A percentile compares a stretch with the other conserved stretches of the same genome.
Evolutionary conservation across 2,329 filamentous ascomycete species (phyloP).

Genomic region (Byssoonygena ceratinophila): DNA sequence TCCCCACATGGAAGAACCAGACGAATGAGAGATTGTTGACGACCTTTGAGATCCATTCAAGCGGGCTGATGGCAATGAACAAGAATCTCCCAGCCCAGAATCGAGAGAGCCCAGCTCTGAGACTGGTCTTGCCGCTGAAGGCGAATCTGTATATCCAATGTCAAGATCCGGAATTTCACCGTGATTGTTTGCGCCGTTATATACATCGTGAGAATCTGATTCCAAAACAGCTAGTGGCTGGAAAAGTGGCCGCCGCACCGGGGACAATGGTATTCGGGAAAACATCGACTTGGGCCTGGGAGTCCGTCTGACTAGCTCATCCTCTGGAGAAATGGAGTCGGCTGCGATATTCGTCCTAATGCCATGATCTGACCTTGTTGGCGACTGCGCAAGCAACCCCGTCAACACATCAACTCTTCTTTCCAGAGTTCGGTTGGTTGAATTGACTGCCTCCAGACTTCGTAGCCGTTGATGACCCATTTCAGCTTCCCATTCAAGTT

Average conservation of each 20-base stretch:
- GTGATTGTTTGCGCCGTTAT: background rate
- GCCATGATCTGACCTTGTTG: constrained; percentile 15
- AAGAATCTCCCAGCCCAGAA: constrained; percentile 19
- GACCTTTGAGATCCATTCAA: constrained; percentile 21
- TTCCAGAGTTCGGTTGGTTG: constrained; percentile 27
- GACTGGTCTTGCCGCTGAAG: constrained; percentile 6
- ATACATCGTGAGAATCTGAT: background rate
- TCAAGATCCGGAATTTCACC: constrained; percentile 11
- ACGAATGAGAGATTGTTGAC: constrained; percentile 22
- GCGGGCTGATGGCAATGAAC: constrained; percentile 14
- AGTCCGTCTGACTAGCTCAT: constrained; percentile 15
- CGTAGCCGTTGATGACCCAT: constrained; percentile 26
- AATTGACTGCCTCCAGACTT: constrained; percentile 25
- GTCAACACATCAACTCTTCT: constrained; percentile 30
- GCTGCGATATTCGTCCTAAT: background rate
- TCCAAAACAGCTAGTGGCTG: constrained; percentile 15
- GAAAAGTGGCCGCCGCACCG: constrained; percentile 16
- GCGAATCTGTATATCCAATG: background rate
- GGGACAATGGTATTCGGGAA: constrained; percentile 22
- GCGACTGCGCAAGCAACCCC: constrained; percentile 29
- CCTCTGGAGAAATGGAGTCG: constrained; percentile 12
- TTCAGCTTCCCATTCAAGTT: constrained; percentile 27
- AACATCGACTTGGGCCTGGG: constrained; percentile 25
- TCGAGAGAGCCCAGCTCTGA: constrained; percentile 19
- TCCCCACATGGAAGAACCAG: constrained; percentile 18